Conservation (phyloP, 345 rosid genomes). For the Salix udensis region DNA sequence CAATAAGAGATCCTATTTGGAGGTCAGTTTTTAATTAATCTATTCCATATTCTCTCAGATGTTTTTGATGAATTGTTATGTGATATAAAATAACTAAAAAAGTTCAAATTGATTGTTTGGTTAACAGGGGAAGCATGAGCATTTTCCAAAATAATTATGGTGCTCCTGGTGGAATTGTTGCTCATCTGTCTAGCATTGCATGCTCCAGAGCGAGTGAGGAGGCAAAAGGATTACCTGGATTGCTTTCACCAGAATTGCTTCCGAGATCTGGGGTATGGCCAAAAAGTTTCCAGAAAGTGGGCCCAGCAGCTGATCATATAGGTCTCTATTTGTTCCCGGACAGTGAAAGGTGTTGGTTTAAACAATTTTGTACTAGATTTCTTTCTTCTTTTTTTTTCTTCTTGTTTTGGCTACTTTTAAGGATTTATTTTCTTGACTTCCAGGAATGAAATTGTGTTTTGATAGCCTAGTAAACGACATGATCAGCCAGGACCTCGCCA, state of each 20-base stretch:
- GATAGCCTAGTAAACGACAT: constrained; percentile 45
- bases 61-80: background rate
- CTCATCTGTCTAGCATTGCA: constrained; percentile 65
- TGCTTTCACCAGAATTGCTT: constrained; percentile 47
- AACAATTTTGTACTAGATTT: background rate
- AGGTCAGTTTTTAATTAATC: constrained; percentile 33
- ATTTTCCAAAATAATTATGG: constrained; percentile 14
- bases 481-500: constrained; percentile 43
- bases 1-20: constrained; percentile 38
- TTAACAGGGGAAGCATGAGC: constrained; percentile 51
- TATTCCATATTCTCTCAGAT: background rate
- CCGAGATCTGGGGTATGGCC: constrained; percentile 60
- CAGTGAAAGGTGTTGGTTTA: constrained; percentile 34
- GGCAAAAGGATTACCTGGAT: constrained; percentile 39
- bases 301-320: constrained; percentile 47
- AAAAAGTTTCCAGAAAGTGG: constrained; percentile 39
- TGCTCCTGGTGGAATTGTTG: constrained; percentile 35
- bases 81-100: background rate
- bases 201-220: constrained; percentile 42
- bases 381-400: background rate
- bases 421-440: background rate
- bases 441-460: constrained; percentile 45
- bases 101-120: constrained; percentile 1
- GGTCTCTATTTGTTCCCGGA: constrained; percentile 67
- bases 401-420: background rate